Evolutionary conservation across 495 filamentous ascomycete species (phyloP), one percentile per base, ranked within the genome.

Genomic region (Collariella sp.): DNA sequence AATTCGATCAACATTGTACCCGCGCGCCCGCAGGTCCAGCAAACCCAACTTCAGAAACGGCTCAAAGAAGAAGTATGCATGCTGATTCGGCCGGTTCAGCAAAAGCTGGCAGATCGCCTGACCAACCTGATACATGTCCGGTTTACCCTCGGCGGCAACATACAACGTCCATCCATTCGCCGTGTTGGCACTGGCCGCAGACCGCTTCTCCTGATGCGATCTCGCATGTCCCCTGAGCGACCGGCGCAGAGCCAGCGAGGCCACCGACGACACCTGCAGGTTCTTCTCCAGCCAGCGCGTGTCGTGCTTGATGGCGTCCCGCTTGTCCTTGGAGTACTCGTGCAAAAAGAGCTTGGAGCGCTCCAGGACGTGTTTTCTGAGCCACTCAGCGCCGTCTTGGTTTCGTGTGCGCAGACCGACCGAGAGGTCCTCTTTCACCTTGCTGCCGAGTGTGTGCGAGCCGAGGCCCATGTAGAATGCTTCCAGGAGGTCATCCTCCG

Each of bases 1-100:
- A 61, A 97, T 95, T 15, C 93, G 83, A 51, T 93, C 87, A 38
- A 97, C 93, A 59, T 99, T 97, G 71, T 93, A 96, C 4, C 93
- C 93, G 53, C 90, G 86, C 20, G 77, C 78, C 60, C 83, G 82
- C 10, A 99, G 72, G 56, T 88, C 81, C 35, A 83, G 73, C 11
- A 99, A 72, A 56, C 87, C 86, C 49, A 78, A 68, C 60, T 84
- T 88, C 31, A 99, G 70, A 50, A 99, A 81, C 58, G 85, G 88
- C 65, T 96, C 91, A 33, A 99, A 77, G 16, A 89, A 86, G 54
- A 96, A 74, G 60, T 83, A 87, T 5, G 88, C 87, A 57, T 93
- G 85, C 57, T 90, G 85, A 62, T 85, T 87, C 5, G 91, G 89
- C n/a, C 88, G 81, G 45, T 81, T 77, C 38, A 99, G 74, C 46